Evolutionary conservation across 129 eudicot species (phyloP).

Genomic region (Erigeron canadensis): DNA sequence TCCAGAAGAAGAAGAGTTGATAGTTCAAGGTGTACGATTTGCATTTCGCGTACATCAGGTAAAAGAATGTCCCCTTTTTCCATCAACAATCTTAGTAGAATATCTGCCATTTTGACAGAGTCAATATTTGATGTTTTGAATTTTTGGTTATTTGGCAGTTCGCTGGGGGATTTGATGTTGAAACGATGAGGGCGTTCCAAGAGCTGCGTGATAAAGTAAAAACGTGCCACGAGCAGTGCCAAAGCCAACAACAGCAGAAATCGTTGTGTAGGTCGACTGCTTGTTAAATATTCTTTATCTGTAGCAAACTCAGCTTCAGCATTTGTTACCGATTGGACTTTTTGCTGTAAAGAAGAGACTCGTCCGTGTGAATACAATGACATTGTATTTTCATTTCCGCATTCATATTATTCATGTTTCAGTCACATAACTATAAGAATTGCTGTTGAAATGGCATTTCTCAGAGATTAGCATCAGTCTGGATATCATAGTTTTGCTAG

Average conservation of each 20-base stretch:
- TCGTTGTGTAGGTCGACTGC: constrained; percentile 46
- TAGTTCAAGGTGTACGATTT: constrained; percentile 84
- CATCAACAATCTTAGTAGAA: neutral
- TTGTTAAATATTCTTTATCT: constrained; percentile 54
- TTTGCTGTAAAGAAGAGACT: constrained; percentile 55
- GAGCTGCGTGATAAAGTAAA: constrained; percentile 90
- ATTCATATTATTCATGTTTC: constrained; percentile 20
- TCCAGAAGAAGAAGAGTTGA: constrained; percentile 94
- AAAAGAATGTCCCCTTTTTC: neutral
- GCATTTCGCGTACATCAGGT: constrained; percentile 99
- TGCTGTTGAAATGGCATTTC: neutral
- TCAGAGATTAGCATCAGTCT: neutral
- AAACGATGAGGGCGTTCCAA: constrained; percentile 85
- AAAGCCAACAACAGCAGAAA: constrained; percentile 60
- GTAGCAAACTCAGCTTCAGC: constrained; percentile 92
- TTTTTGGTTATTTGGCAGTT: constrained; percentile 44
- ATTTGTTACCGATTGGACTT: constrained; percentile 19
- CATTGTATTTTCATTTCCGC: constrained; percentile 14
- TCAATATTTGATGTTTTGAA: neutral
- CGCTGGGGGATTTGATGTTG: constrained; percentile 97
- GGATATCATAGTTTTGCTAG: neutral
- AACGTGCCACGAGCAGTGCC: constrained; percentile 59
- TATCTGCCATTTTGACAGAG: neutral
- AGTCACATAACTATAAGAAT: constrained; percentile 18
- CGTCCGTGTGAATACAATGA: constrained; percentile 37